Conservation (phyloP, 192 early-diverging fungal genomes). For the Umbelopsis vinacea region DNA sequence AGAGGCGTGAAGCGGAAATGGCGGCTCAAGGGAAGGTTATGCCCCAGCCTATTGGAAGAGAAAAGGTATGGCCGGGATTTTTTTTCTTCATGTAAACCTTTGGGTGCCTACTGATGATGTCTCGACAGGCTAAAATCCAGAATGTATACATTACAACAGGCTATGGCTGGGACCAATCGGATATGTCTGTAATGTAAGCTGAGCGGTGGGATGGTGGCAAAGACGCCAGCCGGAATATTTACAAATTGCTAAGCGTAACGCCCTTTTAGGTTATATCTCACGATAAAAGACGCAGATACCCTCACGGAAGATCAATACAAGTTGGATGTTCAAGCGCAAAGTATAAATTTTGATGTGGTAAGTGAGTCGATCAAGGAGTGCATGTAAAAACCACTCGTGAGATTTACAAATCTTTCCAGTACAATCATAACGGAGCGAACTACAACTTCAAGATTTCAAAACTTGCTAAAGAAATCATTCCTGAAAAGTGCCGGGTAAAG, state of each 20-base stretch:
- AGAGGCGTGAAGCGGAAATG: constrained; percentile 12
- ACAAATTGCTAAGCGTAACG: background rate
- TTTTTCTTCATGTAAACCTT: background rate
- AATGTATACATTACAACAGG: constrained; percentile 27
- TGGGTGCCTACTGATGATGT: background rate
- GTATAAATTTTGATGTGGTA: constrained; percentile 30
- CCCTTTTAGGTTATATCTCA: constrained; percentile 16
- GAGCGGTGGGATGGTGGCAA: too few relatives aligned
- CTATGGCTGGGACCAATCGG: constrained; percentile 28
- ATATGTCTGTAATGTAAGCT: constrained; percentile 24
- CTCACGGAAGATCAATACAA: constrained; percentile 23
- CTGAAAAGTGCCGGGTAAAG: constrained; percentile 24
- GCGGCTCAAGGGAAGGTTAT: constrained; percentile 22
- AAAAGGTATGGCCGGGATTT: background rate
- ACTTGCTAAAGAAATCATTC: constrained; percentile 13
- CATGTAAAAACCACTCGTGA: background rate
- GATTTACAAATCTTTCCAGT: constrained; percentile 13
- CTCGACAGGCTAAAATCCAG: constrained; percentile 21
- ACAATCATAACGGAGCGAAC: constrained; percentile 27
- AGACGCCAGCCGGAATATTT: too few relatives aligned
- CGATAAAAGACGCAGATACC: constrained; percentile 7
- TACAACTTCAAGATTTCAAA: constrained; percentile 32
- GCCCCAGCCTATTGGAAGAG: constrained; percentile 24
- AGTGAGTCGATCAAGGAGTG: background rate
- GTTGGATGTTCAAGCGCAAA: constrained; percentile 18